Evolutionary conservation across 345 rosid species (phyloP).

Genomic region (Brassica incana): DNA sequence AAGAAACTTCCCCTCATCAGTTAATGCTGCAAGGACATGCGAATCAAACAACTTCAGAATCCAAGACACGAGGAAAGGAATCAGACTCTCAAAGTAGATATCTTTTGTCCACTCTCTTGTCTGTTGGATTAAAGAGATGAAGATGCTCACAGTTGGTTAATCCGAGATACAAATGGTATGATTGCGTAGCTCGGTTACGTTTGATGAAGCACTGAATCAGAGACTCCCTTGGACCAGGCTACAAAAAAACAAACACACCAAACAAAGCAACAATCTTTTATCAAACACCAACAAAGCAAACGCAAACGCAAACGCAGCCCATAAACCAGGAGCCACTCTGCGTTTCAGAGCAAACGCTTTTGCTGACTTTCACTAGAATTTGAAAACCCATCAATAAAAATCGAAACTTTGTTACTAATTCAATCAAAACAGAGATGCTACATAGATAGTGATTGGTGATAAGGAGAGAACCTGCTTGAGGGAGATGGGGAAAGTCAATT

Average conservation of each 20-base stretch:
- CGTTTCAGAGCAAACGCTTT: background rate
- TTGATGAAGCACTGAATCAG: slow-evolving; percentile 67
- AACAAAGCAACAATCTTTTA: background rate
- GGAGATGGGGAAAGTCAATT: slow-evolving; percentile 80
- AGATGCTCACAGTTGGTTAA: slow-evolving; percentile 58
- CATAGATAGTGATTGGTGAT: background rate
- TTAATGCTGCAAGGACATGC: slow-evolving; percentile 53
- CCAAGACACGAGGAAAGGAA: background rate
- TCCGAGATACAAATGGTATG: slow-evolving; percentile 62
- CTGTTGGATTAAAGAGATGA: background rate
- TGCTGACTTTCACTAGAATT: background rate
- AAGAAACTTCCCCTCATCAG: slow-evolving; percentile 85
- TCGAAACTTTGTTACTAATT: slow-evolving; percentile 14
- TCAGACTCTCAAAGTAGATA: background rate
- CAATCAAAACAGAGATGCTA: background rate
- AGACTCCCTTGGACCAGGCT: slow-evolving; percentile 77
- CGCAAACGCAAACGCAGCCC: slow-evolving; percentile 31
- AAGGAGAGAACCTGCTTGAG: slow-evolving; percentile 64
- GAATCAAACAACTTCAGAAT: background rate
- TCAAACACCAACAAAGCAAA: background rate
- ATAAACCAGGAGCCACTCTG: background rate
- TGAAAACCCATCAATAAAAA: slow-evolving; percentile 14
- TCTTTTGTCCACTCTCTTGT: background rate
- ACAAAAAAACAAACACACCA: slow-evolving; percentile 29
- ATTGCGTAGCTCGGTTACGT: slow-evolving; percentile 53